A percentile compares a stretch with the other conserved stretches of the same genome.
Conservation (phyloP, 257 asterid genomes). For the Fraxinus cuspidata region DNA sequence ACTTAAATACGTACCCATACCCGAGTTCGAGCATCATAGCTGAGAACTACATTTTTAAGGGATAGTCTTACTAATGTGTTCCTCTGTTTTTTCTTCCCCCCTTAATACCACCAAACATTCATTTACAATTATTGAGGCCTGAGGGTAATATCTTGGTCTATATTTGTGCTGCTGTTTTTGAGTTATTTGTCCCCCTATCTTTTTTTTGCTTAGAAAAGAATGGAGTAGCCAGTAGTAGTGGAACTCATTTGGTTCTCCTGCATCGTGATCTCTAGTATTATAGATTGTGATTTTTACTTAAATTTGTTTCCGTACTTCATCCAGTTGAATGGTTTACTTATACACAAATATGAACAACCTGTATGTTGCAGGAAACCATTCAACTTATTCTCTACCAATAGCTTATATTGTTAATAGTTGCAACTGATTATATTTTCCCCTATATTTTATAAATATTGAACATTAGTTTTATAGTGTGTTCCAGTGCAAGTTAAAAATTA, state of each 20-base stretch:
- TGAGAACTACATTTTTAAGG: slow-evolving; percentile 24
- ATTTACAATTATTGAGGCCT: not conserved
- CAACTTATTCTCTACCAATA: not conserved
- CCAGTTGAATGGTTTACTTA: not conserved
- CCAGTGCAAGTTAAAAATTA: not conserved
- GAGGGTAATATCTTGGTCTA: not conserved
- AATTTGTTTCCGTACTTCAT: not conserved
- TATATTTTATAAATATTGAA: not conserved
- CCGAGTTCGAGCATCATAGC: no score
- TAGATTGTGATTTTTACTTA: not conserved
- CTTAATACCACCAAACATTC: not conserved
- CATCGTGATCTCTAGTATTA: not conserved
- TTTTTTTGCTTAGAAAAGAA: not conserved
- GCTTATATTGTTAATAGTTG: not conserved
- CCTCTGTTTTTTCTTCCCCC: not conserved
- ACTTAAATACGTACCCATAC: no score
- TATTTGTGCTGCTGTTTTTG: not conserved
- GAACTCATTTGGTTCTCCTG: not conserved
- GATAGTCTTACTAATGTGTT: not conserved
- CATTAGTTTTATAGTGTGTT: not conserved
- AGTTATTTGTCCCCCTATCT: not conserved
- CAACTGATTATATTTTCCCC: not conserved
- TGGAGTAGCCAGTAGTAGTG: not conserved
- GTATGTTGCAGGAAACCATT: not conserved
- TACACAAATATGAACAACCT: not conserved